Conservation (phyloP, 78 protist genomes). For the Dictyostelium intermedium region DNA sequence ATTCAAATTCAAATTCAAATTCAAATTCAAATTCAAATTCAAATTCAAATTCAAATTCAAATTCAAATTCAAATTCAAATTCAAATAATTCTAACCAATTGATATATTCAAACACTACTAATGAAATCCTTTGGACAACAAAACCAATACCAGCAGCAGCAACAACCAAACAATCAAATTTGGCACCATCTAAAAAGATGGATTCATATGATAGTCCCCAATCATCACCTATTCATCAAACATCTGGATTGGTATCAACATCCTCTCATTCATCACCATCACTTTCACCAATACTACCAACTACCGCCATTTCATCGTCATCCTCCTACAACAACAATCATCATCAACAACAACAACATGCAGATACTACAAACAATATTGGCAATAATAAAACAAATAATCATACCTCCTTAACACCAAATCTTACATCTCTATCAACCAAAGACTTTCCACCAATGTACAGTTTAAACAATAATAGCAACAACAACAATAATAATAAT, state of each 20-base stretch:
- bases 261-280: neutral
- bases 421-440: neutral
- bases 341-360: neutral
- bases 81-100: too few species aligned
- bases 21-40: neutral
- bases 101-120: neutral
- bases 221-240: neutral
- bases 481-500: too few species aligned
- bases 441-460: conserved; percentile 6
- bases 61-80: too few species aligned
- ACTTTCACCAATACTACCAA: neutral
- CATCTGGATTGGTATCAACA: neutral
- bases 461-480: neutral
- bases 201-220: neutral
- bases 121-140: neutral
- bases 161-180: neutral
- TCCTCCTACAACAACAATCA: neutral
- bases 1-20: neutral
- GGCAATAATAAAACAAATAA: neutral
- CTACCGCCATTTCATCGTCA: neutral
- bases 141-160: neutral
- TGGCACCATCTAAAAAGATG: neutral
- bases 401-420: neutral
- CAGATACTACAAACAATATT: neutral
- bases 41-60: too few species aligned